phyloP scores from a whole-genome alignment of 2,329 filamentous ascomycete genomes.

The Fusarium gaditjirri region DNA sequence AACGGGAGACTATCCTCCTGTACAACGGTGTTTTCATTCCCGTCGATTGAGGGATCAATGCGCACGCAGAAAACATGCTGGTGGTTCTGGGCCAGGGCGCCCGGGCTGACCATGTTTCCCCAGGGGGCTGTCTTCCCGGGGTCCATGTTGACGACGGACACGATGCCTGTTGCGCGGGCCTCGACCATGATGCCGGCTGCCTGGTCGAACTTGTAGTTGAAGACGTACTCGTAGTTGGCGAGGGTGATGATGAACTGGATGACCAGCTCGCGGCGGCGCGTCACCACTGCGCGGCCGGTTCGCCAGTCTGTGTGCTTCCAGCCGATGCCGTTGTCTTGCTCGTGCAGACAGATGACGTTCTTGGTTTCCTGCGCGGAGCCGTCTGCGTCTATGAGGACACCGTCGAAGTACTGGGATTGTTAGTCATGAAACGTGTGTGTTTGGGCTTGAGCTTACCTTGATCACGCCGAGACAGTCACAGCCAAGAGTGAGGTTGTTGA shows the following conservation, averaged over 20 bases:
- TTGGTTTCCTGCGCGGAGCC: slow-evolving; percentile 57
- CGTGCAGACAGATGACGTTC: slow-evolving; percentile 73
- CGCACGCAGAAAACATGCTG: slow-evolving; percentile 75
- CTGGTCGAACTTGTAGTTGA: slow-evolving; percentile 67
- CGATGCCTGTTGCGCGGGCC: slow-evolving; percentile 72
- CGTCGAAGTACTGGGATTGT: slow-evolving; percentile 49
- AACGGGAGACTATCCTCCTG: slow-evolving; percentile 56
- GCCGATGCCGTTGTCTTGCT: slow-evolving; percentile 75
- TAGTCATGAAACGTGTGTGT: accelerated
- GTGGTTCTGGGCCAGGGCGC: slow-evolving; percentile 74
- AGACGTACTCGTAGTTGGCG: slow-evolving; percentile 75
- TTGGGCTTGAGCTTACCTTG: slow-evolving; percentile 36
- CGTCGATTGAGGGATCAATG: slow-evolving; percentile 73
- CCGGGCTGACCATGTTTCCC: slow-evolving; percentile 71
- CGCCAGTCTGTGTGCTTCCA: slow-evolving; percentile 79
- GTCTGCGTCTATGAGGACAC: slow-evolving; percentile 45
- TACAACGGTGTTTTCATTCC: slow-evolving; percentile 64
- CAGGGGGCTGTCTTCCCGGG: slow-evolving; percentile 62
- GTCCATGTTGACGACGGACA: slow-evolving; percentile 70
- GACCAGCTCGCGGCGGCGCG: slow-evolving; percentile 70
- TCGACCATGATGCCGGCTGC: slow-evolving; percentile 71
- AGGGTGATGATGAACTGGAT: slow-evolving; percentile 76
- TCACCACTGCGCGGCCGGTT: slow-evolving; percentile 70
- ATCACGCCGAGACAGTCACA: slow-evolving; percentile 77
- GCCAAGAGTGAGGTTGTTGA: slow-evolving; percentile 73